Conservation (phyloP, 73 alveolate species). For the Durusdinium trenchii region DNA sequence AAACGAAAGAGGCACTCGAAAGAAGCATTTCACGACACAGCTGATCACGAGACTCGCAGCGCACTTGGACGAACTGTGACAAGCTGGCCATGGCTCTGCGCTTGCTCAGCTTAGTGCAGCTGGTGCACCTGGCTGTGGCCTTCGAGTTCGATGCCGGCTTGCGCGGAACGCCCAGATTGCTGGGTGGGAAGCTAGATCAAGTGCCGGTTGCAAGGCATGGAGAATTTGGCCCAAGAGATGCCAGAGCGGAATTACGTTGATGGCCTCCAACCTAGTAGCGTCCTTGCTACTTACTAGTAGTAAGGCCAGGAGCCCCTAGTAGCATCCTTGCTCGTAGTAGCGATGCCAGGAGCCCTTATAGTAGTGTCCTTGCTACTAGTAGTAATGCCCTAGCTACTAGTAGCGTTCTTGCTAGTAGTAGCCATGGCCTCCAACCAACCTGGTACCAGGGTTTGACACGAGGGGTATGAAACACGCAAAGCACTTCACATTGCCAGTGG, state of each 20-base stretch:
- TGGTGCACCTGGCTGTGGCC: not conserved
- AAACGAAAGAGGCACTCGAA: not conserved
- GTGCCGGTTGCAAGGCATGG: not conserved
- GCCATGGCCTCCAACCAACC: too few relatives aligned
- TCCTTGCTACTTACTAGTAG: too few relatives aligned
- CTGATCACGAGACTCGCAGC: not conserved
- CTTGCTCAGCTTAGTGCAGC: not conserved
- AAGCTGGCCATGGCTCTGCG: not conserved
- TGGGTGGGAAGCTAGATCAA: not conserved
- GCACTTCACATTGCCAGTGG: too few relatives aligned
- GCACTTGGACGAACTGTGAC: not conserved
- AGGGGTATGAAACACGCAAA: too few relatives aligned
- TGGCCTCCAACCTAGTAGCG: not conserved
- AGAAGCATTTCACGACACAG: not conserved
- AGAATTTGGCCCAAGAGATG: not conserved
- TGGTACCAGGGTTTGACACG: too few relatives aligned
- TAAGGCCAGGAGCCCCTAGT: too few relatives aligned
- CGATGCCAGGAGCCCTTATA: too few relatives aligned
- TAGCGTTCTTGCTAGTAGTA: too few relatives aligned
- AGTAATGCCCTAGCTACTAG: not conserved
- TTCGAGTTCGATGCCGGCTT: conserved; percentile 57
- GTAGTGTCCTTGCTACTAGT: not conserved
- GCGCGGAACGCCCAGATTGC: not conserved
- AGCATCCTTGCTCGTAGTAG: too few relatives aligned
- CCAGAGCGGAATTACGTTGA: not conserved